These are phyloP conservation scores for Pyronema domesticum DNA, from an alignment of 495 filamentous ascomycete species.

Conservation along the genomic window DNA sequence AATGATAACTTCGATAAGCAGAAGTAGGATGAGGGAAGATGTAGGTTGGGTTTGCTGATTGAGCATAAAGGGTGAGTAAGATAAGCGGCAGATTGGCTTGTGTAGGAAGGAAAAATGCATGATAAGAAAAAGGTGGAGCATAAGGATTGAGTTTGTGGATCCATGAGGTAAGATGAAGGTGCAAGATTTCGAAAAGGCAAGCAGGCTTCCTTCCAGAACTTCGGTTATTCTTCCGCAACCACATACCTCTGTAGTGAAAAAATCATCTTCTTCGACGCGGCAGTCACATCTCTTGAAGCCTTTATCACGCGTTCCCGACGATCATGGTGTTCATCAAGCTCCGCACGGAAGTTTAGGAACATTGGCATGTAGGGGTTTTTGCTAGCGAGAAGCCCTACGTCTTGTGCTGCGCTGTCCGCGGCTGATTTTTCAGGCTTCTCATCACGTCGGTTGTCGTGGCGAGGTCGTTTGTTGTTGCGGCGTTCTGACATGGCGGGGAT, in stretches of 20 bases:
- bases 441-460: neutral
- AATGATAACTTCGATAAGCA: too few relatives aligned
- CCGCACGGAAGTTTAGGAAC: slow-evolving; percentile 68
- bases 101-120: neutral
- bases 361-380: slow-evolving; percentile 46
- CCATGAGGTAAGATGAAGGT: too few relatives aligned
- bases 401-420: neutral
- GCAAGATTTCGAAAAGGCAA: neutral
- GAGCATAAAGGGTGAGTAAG: too few relatives aligned
- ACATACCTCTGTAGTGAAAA: slow-evolving; percentile 76
- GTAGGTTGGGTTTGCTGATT: too few relatives aligned
- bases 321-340: slow-evolving; percentile 89
- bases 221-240: neutral
- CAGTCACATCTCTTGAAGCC: slow-evolving; percentile 76
- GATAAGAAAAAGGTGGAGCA: too few relatives aligned
- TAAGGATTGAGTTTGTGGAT: too few relatives aligned
- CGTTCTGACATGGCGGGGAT: neutral
- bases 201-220: neutral
- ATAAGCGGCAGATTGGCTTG: neutral
- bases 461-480: neutral
- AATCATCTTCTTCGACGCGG: slow-evolving; percentile 91
- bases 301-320: slow-evolving; percentile 79
- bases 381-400: neutral
- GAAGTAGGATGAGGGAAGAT: too few relatives aligned
- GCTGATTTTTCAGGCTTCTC: neutral